Evolutionary conservation across 345 rosid genomes (phyloP), one percentile per base, ranked within the genome.

Genomic region (Acer negundo): DNA sequence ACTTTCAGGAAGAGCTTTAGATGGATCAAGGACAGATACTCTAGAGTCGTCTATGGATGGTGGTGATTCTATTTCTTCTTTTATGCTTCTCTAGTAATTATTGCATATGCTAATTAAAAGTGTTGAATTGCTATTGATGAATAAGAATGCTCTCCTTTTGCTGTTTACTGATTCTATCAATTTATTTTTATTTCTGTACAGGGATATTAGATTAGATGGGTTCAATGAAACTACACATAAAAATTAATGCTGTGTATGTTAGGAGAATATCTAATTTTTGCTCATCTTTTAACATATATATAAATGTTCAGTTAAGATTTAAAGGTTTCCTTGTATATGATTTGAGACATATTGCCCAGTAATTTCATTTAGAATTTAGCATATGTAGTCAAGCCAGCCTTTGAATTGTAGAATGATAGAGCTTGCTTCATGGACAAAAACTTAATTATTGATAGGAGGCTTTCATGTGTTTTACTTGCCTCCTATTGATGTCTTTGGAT

Each of bases 1-100:
- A 90, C 93, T 75, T 80, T 91, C 0, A 87, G 79, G 76, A 91
- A 88, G 86, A 86, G 91, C 79, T 91, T 87, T 73, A 84, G 89
- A 73, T 89, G 93, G 96, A 76, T 89, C 72, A 91, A 88, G 84
- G 86, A 82, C 63, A 86, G 80, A 77, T 91, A 78, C 69, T n/a
- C 71, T 40, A 85, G 85, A 79, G 72, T 85, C 31, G 87, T 87
- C 74, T 61, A 82, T 70, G 89, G 89, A 10, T 83, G 80, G 81
- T 56, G 78, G 79, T 82, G 75, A 72, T 67, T 1, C 16, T 7
- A 51, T 11, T 11, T 4, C 51, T 58, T 8, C n/a, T 56, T 44
- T 23, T 19, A 23, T 16, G 61, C 62, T 69, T 75, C 24, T 65
- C 61, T 47, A 79, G n/a, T 23, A 26, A 35, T 72, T 28, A 73